Evolutionary conservation across 169 alveolate genomes (phyloP), one percentile per base, ranked within the genome.

Genomic region (Plasmodium adleri): DNA sequence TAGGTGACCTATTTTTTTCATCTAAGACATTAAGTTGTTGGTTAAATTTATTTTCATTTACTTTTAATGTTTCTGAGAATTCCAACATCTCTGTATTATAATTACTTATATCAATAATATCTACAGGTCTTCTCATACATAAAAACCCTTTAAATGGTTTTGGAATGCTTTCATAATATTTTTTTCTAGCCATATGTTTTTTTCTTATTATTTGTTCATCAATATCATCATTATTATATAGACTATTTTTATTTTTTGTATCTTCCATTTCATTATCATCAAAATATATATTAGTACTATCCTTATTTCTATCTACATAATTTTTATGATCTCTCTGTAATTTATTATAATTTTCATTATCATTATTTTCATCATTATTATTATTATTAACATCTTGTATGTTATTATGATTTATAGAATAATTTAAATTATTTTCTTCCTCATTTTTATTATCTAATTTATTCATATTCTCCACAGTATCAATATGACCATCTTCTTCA

Each of bases 41-140:
- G 12, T 15, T 10, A 32, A 45, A 66, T 67, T 56, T 39, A 3
- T 22, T 49, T 8, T 54, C 80, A 5, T 3, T 12, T n/a, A 24
- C 71, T 13, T 73, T 63, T 52, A 71, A 24, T 24, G 45, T 86
- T 49, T 73, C 39, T 9, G 86, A 62, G 39, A 59, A 58, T 32
- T 86, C 88, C 22, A 71, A 8, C 59, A 86, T 59, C 9, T 86
- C 87, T 0, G 75, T 70, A 62, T 73, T 86, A 15, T 45, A 70
- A 64, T 71, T 56, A 56, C 60, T 72, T 58, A 86, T 86, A 43
- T 86, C 92, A 20, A 86, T 86, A 72, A 72, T 72, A 22, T 86
- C 92, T 32, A 86, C 75, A 9, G 92, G 73, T 22, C 92, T 59
- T 47, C 92, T 62, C 92, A 86, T 86, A 43, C 66, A 72, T 52